Base-by-base conservation (phyloP, 768 basidiomycete genomes). In the Suillus subluteus region DNA sequence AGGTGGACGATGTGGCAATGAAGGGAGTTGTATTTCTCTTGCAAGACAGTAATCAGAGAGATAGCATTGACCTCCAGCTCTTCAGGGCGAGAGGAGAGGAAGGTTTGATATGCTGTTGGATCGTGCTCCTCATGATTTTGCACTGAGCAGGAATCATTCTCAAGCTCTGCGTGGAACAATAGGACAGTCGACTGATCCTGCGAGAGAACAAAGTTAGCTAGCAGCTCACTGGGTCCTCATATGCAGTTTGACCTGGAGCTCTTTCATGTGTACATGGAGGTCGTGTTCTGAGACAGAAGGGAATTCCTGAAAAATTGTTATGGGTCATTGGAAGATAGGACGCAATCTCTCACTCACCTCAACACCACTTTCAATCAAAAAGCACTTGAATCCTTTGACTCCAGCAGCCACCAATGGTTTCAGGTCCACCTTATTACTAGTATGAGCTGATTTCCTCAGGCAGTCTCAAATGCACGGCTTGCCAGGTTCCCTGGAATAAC, bases 351-450 rank as follows among this genome's bases (percentile, higher is more conserved):
- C 6, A 64, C 82, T 59, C 72, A 95, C 96, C 68, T 98, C 92
- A 21, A 99, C 96, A 32, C 98, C 97, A 72, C 95, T 97, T 70
- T 97, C 91, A 68, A 96, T 96, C 70, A 98, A 80, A 78, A 98
- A 99, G 75, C 96, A 98, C 76, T 99, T 98, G 84, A 98, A 98
- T 0, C 97, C 97, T 79, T 91, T 92, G 38, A 98, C 92, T 7
- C 98, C 96, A 40, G 87, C 86, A 38, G 85, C 75, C 16, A 96
- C 80, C 52, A 99, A 82, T n/a, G 91, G 88, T 65, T 82, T 83
- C 54, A 99, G 84, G 71, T 96, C 84, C 52, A 77, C 75, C 94
- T 96, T 54, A 52, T 58, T 64, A n/a, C 18, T 55, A 37, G 13
- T 26, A 43, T 65, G 54, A 58, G 55, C 18, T 16, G 30, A 7